Evolutionary conservation across 345 rosid species (phyloP).

Genomic region (Pelargonium nanum): DNA sequence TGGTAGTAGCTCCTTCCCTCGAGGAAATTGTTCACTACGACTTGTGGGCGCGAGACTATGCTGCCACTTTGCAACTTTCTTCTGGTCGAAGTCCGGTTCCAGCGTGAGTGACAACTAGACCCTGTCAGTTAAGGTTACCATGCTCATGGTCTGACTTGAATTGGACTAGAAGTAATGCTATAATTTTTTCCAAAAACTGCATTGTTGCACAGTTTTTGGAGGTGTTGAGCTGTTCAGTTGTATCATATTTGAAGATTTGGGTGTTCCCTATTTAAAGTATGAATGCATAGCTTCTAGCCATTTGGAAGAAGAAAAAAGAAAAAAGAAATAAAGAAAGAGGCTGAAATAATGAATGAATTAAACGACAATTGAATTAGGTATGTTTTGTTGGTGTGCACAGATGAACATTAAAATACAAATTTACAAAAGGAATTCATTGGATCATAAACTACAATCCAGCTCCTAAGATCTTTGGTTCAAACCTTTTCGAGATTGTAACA

Average conservation of each 20-base stretch:
- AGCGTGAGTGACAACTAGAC: conserved; percentile 17
- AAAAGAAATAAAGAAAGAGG: no score
- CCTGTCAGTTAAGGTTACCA: neutral
- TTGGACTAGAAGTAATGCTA: neutral
- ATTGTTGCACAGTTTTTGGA: neutral
- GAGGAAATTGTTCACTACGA: conserved; percentile 88
- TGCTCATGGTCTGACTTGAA: neutral
- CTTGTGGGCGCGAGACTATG: conserved; percentile 82
- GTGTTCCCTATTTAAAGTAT: neutral
- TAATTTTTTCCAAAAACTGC: conserved; percentile 6
- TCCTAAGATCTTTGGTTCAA: no score
- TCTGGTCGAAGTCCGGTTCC: conserved; percentile 42
- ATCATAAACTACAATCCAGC: no score
- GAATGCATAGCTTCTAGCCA: neutral
- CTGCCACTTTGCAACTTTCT: conserved; percentile 36
- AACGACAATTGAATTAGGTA: no score
- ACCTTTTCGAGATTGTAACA: no score
- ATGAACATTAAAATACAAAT: no score
- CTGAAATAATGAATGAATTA: no score
- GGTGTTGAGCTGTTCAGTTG: conserved; percentile 1
- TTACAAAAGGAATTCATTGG: no score
- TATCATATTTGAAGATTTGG: neutral
- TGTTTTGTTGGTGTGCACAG: neutral
- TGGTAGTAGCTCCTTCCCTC: conserved; percentile 57
- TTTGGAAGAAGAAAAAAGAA: no score